Evolutionary conservation across 2,329 filamentous ascomycete genomes (phyloP).

Genomic region (Knufia petricola): DNA sequence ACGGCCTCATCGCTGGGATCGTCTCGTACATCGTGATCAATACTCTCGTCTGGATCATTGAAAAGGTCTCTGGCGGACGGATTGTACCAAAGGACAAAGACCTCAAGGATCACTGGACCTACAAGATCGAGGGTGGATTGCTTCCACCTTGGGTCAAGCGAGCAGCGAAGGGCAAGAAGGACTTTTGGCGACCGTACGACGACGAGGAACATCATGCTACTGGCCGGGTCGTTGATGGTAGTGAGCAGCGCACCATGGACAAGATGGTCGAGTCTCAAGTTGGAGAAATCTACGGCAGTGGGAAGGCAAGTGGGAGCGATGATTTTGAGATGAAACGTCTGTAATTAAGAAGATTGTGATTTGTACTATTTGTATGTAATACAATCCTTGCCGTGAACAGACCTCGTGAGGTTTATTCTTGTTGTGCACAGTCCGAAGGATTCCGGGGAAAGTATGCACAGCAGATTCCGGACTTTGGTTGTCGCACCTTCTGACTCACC

Average conservation of each 20-base stretch:
- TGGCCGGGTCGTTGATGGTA: background rate
- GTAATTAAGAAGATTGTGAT: background rate
- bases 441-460: too few species aligned
- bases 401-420: too few species aligned
- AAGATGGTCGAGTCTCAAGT: conserved; percentile 8
- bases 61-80: conserved; percentile 56
- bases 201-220: conserved; percentile 23
- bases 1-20: conserved; percentile 74
- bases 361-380: background rate
- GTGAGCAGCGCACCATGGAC: background rate
- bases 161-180: conserved; percentile 55
- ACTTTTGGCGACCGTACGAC: conserved; percentile 54
- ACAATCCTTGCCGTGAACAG: too few species aligned
- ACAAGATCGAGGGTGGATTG: conserved; percentile 63
- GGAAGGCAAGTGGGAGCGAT: background rate
- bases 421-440: too few species aligned
- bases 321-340: conserved; percentile 3
- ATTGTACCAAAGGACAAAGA: conserved; percentile 67
- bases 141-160: conserved; percentile 65
- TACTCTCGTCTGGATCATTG: conserved; percentile 57
- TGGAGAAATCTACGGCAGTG: background rate
- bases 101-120: conserved; percentile 72
- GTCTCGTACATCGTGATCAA: conserved; percentile 70
- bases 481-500: background rate
- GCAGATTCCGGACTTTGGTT: too few species aligned